A percentile compares a stretch with the other conserved stretches of the same genome.
These are phyloP conservation scores for Ophiostoma himal-ulmi DNA, from an alignment of 2,329 filamentous ascomycete genomes.

Conservation along the genomic window DNA sequence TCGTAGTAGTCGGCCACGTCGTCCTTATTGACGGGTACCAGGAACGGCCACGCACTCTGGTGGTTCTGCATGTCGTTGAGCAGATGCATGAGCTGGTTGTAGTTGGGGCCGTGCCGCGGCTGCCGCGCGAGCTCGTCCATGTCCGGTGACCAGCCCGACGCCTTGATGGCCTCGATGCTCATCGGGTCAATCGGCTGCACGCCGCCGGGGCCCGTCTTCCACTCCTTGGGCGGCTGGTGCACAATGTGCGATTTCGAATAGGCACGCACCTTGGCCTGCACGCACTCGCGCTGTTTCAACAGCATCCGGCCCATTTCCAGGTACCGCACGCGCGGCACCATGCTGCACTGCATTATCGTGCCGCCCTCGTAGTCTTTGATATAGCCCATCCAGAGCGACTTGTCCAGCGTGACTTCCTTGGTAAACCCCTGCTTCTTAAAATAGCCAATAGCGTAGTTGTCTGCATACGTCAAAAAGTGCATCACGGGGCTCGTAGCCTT, in stretches of 20 bases:
- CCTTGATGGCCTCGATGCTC: constrained; percentile 79
- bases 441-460: constrained; percentile 98
- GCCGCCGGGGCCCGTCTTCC: constrained; percentile 52
- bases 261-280: constrained; percentile 89
- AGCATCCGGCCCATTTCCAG: constrained; percentile 90
- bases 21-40: constrained; percentile 86
- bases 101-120: constrained; percentile 91
- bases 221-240: constrained; percentile 77
- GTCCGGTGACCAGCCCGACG: constrained; percentile 89
- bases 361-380: constrained; percentile 99
- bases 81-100: constrained; percentile 86
- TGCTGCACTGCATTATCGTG: constrained; percentile 98
- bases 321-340: constrained; percentile 92
- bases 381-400: constrained; percentile 95
- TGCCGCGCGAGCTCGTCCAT: constrained; percentile 97
- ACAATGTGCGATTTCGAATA: constrained; percentile 84
- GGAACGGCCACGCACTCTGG: constrained; percentile 87
- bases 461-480: constrained; percentile 97
- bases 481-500: constrained; percentile 94
- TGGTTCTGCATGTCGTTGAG: constrained; percentile 96
- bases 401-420: constrained; percentile 92
- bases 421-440: constrained; percentile 99
- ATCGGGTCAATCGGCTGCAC: constrained; percentile 74
- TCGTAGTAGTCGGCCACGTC: constrained; percentile 99
- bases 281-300: constrained; percentile 92